Evolutionary conservation across 2,329 filamentous ascomycete species (phyloP).

Genomic region (Penicillium sp.): DNA sequence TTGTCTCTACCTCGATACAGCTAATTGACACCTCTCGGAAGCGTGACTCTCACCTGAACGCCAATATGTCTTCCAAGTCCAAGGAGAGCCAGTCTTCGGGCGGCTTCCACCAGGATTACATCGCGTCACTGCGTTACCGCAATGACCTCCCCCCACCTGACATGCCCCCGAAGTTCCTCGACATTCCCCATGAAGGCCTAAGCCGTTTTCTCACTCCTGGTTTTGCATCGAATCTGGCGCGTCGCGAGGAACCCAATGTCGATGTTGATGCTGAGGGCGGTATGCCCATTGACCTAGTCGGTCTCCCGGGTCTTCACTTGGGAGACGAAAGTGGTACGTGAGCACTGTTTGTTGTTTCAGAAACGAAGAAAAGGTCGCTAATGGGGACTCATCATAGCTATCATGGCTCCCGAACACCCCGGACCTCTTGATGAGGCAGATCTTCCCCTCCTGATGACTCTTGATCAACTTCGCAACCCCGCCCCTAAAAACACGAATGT

Average conservation of each 20-base stretch:
- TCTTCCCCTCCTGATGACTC: conserved; percentile 75
- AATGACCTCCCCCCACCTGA: conserved; percentile 94
- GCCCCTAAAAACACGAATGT: conserved; percentile 73
- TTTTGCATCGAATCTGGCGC: conserved; percentile 82
- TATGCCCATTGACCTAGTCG: conserved; percentile 94
- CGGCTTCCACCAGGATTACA: conserved; percentile 85
- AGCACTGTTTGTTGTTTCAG: not conserved
- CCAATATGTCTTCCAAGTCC: conserved; percentile 38
- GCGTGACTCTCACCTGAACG: not conserved
- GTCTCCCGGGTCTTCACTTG: conserved; percentile 91
- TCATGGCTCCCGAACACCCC: conserved; percentile 71
- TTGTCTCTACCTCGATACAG: not conserved
- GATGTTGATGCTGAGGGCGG: conserved; percentile 96
- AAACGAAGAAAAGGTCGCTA: not conserved
- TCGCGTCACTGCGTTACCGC: conserved; percentile 90
- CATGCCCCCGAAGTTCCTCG: conserved; percentile 91
- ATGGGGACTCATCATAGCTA: conserved; percentile 54
- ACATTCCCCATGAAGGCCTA: conserved; percentile 91
- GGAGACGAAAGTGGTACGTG: conserved; percentile 84
- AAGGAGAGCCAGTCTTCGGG: conserved; percentile 40
- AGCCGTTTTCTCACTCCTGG: conserved; percentile 85
- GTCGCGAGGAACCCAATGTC: conserved; percentile 92
- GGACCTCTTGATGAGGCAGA: conserved; percentile 79
- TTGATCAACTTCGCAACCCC: conserved; percentile 81
- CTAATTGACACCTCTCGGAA: not conserved